Conservation (phyloP, 2,329 filamentous ascomycete species). For the Apiospora phragmitis region DNA sequence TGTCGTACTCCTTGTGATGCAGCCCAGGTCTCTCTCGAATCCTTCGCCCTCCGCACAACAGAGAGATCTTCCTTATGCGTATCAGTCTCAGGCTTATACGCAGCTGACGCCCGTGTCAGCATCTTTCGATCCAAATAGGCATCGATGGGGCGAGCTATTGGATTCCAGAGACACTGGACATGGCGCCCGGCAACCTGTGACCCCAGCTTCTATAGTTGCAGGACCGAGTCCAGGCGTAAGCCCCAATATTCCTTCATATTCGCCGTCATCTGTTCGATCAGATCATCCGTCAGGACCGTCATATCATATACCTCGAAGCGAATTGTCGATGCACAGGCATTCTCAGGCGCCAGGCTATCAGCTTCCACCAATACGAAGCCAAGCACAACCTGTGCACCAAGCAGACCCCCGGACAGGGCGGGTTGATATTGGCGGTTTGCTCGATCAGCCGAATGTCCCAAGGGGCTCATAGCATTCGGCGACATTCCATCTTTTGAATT, state of each 20-base stretch:
- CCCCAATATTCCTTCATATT: conserved; percentile 46
- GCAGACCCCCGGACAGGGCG: conserved; percentile 43
- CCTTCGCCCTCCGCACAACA: conserved; percentile 46
- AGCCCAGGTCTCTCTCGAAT: conserved; percentile 40
- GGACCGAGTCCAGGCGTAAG: conserved; percentile 37
- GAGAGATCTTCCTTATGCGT: conserved; percentile 43
- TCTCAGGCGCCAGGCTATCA: conserved; percentile 38
- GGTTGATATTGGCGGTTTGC: conserved; percentile 62
- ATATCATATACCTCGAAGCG: conserved; percentile 56
- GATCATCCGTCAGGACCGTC: conserved; percentile 47
- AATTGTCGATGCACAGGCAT: conserved; percentile 38
- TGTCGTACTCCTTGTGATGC: conserved; percentile 47
- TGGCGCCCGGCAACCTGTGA: conserved; percentile 32
- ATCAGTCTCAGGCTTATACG: conserved; percentile 41
- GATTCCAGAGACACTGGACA: conserved; percentile 31
- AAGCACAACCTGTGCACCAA: conserved; percentile 27
- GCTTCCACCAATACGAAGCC: conserved; percentile 41
- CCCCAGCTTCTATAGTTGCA: conserved; percentile 35
- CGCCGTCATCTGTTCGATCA: conserved; percentile 46
- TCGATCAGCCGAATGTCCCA: conserved; percentile 52
- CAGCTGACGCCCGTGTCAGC: conserved; percentile 48
- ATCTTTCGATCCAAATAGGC: conserved; percentile 47
- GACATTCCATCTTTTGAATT: background rate
- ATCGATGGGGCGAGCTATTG: conserved; percentile 36
- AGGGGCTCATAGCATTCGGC: background rate